phyloP scores from a whole-genome alignment of 768 basidiomycete species.

The Naganishia friedmannii region DNA sequence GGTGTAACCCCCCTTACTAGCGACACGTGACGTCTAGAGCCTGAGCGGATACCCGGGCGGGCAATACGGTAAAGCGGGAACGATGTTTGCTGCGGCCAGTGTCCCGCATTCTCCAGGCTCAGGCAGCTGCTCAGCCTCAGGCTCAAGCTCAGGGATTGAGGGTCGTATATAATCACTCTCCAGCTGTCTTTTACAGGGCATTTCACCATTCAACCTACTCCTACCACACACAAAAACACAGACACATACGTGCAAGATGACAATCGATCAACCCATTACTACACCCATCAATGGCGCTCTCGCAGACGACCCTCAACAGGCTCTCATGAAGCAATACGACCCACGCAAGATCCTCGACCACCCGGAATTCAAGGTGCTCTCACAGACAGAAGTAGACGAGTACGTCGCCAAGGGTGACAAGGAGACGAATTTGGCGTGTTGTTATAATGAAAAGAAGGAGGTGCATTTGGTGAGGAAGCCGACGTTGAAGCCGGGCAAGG shows the following conservation, averaged over 20 bases:
- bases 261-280: constrained; percentile 3
- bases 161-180: too few species aligned
- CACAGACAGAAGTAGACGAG: constrained; percentile 22
- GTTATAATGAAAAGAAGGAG: constrained; percentile 50
- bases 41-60: neutral
- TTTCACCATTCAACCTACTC: neutral
- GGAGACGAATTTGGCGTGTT: constrained; percentile 48
- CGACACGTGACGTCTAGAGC: neutral
- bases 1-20: too few species aligned
- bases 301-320: constrained; percentile 1
- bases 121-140: too few species aligned
- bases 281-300: neutral
- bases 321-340: constrained; percentile 35
- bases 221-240: neutral
- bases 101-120: too few species aligned
- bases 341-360: constrained; percentile 47
- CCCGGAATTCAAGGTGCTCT: constrained; percentile 50
- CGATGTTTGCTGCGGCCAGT: too few species aligned
- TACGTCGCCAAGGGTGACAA: constrained; percentile 38
- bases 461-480: constrained; percentile 52
- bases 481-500: constrained; percentile 40
- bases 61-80: neutral
- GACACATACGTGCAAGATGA: neutral
- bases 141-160: too few species aligned
- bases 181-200: too few species aligned